These are phyloP conservation scores for Phlyctochytrium bullatum DNA, from an alignment of 192 early-diverging fungal species.

Conservation along the genomic window DNA sequence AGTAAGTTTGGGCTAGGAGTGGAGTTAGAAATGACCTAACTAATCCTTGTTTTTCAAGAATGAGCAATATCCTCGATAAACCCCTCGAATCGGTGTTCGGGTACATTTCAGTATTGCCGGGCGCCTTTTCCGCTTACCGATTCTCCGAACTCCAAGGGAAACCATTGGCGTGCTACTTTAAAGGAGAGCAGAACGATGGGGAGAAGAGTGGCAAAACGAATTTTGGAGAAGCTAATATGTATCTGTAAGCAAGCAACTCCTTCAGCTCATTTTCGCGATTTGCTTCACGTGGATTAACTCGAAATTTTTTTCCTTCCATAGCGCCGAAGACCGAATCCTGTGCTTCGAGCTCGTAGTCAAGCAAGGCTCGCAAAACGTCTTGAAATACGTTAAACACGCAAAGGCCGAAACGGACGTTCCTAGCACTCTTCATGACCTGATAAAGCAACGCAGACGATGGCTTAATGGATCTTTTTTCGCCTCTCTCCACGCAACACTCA, in stretches of 20 bases:
- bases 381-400: constrained; percentile 86
- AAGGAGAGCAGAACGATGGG: constrained; percentile 85
- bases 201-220: no score
- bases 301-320: constrained; percentile 12
- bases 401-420: constrained; percentile 95
- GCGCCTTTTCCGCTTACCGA: constrained; percentile 95
- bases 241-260: constrained; percentile 53
- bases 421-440: constrained; percentile 83
- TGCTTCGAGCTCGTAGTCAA: constrained; percentile 94
- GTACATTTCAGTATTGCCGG: constrained; percentile 85
- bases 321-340: constrained; percentile 82
- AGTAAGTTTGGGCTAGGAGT: constrained; percentile 45
- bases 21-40: constrained; percentile 15
- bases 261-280: constrained; percentile 28
- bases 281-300: background rate
- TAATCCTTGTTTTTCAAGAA: constrained; percentile 38
- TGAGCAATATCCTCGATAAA: constrained; percentile 89
- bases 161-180: constrained; percentile 79
- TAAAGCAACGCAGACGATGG: constrained; percentile 97
- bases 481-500: constrained; percentile 75
- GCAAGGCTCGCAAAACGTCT: constrained; percentile 68
- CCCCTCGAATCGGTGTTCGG: constrained; percentile 89
- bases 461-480: constrained; percentile 95
- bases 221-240: constrained; percentile 92
- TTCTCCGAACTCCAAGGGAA: constrained; percentile 79